Base-by-base conservation (phyloP, 2,329 filamentous ascomycete species). In the Fusarium sp. region DNA sequence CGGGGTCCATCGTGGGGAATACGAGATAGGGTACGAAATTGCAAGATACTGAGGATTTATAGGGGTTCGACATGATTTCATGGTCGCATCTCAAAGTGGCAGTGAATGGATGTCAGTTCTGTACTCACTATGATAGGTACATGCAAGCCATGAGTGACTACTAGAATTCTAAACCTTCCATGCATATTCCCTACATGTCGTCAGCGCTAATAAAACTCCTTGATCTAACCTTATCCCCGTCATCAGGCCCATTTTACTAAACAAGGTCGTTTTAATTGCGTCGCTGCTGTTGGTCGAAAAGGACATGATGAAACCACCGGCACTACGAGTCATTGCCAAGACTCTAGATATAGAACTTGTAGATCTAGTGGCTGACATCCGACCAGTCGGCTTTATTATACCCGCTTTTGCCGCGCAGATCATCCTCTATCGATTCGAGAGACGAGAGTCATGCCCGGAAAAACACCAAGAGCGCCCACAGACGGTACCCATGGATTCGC, bases 311-410 rank as follows among this genome's bases (percentile, higher is more conserved):
- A 54, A 48, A 54, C 51, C 40, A 22, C 18, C 26, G 39, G 28
- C 26, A 53, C 33, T 31, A 22, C 52, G 52, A 55, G 52, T 55
- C 52, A 49, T 45, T 49, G 26, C 18, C 22, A 26, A 48, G 31
- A 9, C 42, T 5, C 38, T 11, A 38, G 31, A 49, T 49, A 33
- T 49, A 28, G 42, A 18, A n/a, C 18, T 26, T 7, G 40, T 48
- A 36, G 34, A 20, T 13, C n/a, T 38, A n/a, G 8, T 6, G n/a
- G 17, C 17, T 18, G 10, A 18, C 10, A 18, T 6, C 8, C 10
- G n/a, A 1, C 43, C 33, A 49, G 24, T 55, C 52, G 22, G 31
- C 36, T 3, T 28, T 2, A 31, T 22, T n/a, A 39, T 13, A 39
- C 8, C 38, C 38, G 38, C n/a, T 18, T 39, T 20, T 18, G 38